Conservation (phyloP, 345 rosid species). For the Isatis tinctoria region DNA sequence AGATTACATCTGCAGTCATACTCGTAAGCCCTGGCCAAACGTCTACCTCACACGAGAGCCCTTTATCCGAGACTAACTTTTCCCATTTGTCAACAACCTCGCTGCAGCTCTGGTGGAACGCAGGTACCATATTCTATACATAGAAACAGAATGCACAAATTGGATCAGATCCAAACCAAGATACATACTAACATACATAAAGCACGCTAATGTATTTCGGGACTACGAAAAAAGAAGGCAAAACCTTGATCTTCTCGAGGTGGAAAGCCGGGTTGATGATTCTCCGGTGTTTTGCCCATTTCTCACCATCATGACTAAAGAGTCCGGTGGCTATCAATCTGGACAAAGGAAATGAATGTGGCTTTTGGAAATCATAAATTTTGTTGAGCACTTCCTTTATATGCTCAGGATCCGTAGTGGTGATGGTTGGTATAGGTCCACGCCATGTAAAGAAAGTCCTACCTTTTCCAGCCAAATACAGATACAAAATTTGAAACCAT, state of each 20-base stretch:
- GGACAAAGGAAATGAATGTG: background rate
- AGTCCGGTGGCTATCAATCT: conserved; percentile 31
- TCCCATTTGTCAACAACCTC: conserved; percentile 34
- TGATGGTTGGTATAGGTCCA: conserved; percentile 44
- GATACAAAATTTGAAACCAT: background rate
- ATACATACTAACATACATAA: background rate
- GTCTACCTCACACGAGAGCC: conserved; percentile 29
- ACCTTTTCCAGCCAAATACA: conserved; percentile 29
- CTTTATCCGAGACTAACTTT: conserved; percentile 11
- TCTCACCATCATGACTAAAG: conserved; percentile 29
- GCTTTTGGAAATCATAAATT: conserved; percentile 35
- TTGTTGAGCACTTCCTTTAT: conserved; percentile 37
- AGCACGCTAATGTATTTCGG: background rate
- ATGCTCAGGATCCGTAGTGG: conserved; percentile 35
- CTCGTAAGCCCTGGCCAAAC: conserved; percentile 37
- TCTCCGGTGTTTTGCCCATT: conserved; percentile 41
- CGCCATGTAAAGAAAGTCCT: conserved; percentile 37
- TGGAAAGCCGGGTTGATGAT: conserved; percentile 49
- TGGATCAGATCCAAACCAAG: background rate
- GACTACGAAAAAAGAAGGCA: background rate
- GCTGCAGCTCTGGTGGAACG: conserved; percentile 33
- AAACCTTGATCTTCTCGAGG: conserved; percentile 39
- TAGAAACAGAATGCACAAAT: background rate
- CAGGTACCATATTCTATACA: conserved; percentile 26
- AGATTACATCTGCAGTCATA: conserved; percentile 42